Evolutionary conservation across 768 basidiomycete species (phyloP).

Genomic region (Macrolepiota fuliginosa): DNA sequence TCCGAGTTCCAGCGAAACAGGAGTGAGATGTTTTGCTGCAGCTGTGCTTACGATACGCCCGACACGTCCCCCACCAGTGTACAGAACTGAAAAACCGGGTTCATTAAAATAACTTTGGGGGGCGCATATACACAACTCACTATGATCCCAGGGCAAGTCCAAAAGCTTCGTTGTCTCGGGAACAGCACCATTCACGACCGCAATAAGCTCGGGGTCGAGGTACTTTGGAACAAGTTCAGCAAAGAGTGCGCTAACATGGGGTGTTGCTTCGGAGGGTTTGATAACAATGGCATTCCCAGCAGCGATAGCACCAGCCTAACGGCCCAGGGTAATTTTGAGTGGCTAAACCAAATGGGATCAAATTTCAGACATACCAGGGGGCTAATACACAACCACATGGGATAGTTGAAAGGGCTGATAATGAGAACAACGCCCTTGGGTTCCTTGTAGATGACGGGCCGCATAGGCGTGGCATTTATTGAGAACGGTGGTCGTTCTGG

Average conservation of each 20-base stretch:
- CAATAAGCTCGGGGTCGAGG: slow-evolving; percentile 62
- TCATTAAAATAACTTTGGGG: neutral
- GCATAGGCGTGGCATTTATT: slow-evolving; percentile 55
- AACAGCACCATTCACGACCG: slow-evolving; percentile 67
- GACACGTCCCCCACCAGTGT: slow-evolving; percentile 64
- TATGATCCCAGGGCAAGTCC: slow-evolving; percentile 5
- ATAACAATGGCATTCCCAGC: slow-evolving; percentile 72
- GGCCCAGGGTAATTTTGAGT: neutral
- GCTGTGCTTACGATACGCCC: slow-evolving; percentile 68
- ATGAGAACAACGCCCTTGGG: slow-evolving; percentile 74
- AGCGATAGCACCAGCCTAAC: slow-evolving; percentile 65
- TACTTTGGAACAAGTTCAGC: slow-evolving; percentile 74
- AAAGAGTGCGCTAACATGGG: slow-evolving; percentile 53
- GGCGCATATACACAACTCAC: neutral
- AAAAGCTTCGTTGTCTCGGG: slow-evolving; percentile 54
- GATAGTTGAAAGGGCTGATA: slow-evolving; percentile 77
- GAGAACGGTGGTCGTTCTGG: slow-evolving; percentile 55
- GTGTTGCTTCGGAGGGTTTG: slow-evolving; percentile 75
- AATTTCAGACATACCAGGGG: slow-evolving; percentile 50
- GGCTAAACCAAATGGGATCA: neutral
- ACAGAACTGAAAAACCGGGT: slow-evolving; percentile 42
- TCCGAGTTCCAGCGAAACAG: slow-evolving; percentile 49
- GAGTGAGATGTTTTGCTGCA: slow-evolving; percentile 75
- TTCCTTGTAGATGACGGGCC: slow-evolving; percentile 67
- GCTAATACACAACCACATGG: slow-evolving; percentile 53